Percentiles rank a stretch among this genome's conserved stretches.
Evolutionary conservation across 169 alveolate species (phyloP).

Genomic region (Eimeria acervulina): DNA sequence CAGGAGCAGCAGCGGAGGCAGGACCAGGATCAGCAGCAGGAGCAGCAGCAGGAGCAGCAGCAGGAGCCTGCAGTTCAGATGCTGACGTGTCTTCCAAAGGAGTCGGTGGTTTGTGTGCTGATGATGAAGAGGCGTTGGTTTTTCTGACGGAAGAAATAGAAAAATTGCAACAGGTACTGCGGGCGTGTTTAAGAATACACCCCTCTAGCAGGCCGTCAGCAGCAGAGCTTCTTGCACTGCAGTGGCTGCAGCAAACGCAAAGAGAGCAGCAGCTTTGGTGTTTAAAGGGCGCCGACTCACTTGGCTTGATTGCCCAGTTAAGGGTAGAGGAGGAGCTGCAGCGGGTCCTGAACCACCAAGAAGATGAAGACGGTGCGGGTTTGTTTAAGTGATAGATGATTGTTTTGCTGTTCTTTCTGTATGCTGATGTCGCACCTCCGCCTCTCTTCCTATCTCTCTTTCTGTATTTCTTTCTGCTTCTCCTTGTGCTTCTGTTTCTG

Average conservation of each 20-base stretch:
- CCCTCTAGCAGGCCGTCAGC: constrained; percentile 39
- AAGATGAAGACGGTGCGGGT: background rate
- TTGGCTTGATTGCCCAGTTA: background rate
- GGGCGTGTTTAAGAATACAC: constrained; percentile 21
- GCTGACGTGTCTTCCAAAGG: too few relatives aligned
- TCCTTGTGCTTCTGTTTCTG: background rate
- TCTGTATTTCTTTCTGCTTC: too few relatives aligned
- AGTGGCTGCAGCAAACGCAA: constrained; percentile 37
- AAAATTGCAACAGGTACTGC: constrained; percentile 4
- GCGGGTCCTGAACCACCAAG: background rate
- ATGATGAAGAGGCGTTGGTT: background rate
- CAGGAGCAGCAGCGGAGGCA: too few relatives aligned
- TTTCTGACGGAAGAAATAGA: background rate
- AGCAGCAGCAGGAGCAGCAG: background rate
- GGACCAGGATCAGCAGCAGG: background rate
- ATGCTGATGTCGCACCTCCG: background rate
- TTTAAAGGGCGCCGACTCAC: constrained; percentile 9
- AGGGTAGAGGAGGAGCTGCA: constrained; percentile 44
- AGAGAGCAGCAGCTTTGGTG: constrained; percentile 33
- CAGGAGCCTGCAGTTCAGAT: too few relatives aligned
- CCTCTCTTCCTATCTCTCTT: too few relatives aligned
- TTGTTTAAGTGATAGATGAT: background rate
- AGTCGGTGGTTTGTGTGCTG: too few relatives aligned
- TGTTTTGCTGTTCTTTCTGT: background rate
- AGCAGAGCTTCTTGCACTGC: constrained; percentile 18